Percentiles rank a stretch among this genome's conserved stretches.
Evolutionary conservation across 495 filamentous ascomycete species (phyloP).

Genomic region (Niebla homalea): DNA sequence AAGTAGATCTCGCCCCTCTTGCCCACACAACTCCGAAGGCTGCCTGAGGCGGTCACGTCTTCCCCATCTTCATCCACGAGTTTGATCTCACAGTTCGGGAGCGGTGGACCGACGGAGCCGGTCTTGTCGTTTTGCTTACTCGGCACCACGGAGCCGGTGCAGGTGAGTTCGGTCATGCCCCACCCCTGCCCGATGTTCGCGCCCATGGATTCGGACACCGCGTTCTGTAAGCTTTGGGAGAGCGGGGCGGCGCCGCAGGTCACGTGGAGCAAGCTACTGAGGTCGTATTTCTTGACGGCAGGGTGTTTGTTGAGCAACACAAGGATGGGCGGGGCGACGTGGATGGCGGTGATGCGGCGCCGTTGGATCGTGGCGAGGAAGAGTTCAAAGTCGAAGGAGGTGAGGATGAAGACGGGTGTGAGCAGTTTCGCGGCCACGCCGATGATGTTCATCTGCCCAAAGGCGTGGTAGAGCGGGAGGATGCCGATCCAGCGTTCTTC

Average conservation of each 20-base stretch:
- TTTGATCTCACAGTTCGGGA: slow-evolving; percentile 27
- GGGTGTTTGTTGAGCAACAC: slow-evolving; percentile 71
- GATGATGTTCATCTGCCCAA: slow-evolving; percentile 35
- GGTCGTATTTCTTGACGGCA: slow-evolving; percentile 62
- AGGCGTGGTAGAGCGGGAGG: slow-evolving; percentile 89
- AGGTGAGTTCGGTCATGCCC: slow-evolving; percentile 63
- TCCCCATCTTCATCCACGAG: slow-evolving; percentile 18
- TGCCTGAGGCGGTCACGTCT: not conserved
- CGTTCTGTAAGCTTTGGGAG: slow-evolving; percentile 63
- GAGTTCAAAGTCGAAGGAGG: slow-evolving; percentile 66
- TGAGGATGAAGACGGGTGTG: slow-evolving; percentile 51
- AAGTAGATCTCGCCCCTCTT: slow-evolving; percentile 27
- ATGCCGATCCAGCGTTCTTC: slow-evolving; percentile 50
- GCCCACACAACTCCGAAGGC: not conserved
- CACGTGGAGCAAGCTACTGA: slow-evolving; percentile 68
- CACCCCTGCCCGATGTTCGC: slow-evolving; percentile 68
- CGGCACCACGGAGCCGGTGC: slow-evolving; percentile 20
- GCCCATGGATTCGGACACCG: slow-evolving; percentile 56
- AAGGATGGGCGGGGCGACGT: slow-evolving; percentile 76
- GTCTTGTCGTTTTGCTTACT: not conserved
- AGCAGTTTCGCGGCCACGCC: slow-evolving; percentile 8
- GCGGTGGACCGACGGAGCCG: slow-evolving; percentile 11
- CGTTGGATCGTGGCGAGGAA: slow-evolving; percentile 67
- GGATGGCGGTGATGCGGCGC: slow-evolving; percentile 59
- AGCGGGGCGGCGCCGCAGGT: slow-evolving; percentile 84